Evolutionary conservation across 306 rosid species (phyloP).

Genomic region (Acacia crassicarpa): DNA sequence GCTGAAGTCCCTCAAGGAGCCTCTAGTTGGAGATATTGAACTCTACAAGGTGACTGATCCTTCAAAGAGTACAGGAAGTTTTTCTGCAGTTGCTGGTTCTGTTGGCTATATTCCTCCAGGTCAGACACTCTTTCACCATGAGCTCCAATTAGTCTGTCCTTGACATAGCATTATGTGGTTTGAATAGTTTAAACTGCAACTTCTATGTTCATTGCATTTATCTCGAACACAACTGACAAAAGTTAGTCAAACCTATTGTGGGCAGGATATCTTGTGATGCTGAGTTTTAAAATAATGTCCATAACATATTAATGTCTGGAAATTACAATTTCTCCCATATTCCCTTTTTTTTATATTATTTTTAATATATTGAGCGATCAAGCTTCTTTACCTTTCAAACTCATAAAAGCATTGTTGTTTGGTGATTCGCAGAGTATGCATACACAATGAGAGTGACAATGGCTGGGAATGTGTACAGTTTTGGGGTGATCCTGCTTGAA

Average conservation of each 20-base stretch:
- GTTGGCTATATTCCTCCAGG: constrained; percentile 99
- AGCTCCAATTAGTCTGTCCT: constrained; percentile 4
- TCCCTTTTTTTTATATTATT: no score
- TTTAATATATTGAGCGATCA: neutral
- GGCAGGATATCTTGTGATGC: neutral
- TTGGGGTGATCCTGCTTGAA: constrained; percentile 78
- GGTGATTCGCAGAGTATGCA: constrained; percentile 76
- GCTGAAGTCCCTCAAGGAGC: constrained; percentile 91
- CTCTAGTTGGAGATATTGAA: constrained; percentile 88
- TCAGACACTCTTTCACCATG: constrained; percentile 34
- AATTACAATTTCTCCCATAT: no score
- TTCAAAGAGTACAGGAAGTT: constrained; percentile 79
- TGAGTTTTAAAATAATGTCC: no score
- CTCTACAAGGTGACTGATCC: constrained; percentile 86
- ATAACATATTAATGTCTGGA: neutral
- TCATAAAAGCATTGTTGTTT: neutral
- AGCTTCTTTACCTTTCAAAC: constrained; percentile 4
- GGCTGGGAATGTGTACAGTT: constrained; percentile 87
- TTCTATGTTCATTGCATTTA: neutral
- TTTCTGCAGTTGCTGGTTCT: constrained; percentile 86
- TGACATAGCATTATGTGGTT: neutral
- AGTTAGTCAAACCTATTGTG: neutral
- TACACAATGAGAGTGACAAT: constrained; percentile 81
- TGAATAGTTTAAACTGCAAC: constrained; percentile 7
- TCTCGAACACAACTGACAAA: neutral